Conservation (phyloP, 2,329 filamentous ascomycete genomes). For the Nigrospora sphaerica region DNA sequence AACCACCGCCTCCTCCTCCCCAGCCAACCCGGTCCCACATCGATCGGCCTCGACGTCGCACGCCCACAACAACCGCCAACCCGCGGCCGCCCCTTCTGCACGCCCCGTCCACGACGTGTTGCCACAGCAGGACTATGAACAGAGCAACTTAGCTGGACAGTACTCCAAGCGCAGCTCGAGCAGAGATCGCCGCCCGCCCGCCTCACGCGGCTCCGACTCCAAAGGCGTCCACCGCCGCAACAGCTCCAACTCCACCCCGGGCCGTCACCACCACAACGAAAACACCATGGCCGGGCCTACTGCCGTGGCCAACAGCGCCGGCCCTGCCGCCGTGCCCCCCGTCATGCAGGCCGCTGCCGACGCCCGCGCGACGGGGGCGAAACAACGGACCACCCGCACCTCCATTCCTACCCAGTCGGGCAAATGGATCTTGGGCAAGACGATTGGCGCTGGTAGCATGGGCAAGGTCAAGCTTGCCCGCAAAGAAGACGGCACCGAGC, state of each 20-base stretch:
- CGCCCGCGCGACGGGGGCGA: conserved; percentile 38
- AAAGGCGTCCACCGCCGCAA: conserved; percentile 39
- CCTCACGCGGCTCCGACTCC: conserved; percentile 48
- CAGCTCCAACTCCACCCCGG: conserved; percentile 40
- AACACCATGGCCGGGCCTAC: conserved; percentile 44
- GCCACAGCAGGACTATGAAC: conserved; percentile 66
- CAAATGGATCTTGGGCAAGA: conserved; percentile 93
- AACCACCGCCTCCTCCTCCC: conserved; percentile 11
- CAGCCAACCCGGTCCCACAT: conserved; percentile 16
- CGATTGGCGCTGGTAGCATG: conserved; percentile 96
- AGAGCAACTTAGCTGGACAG: conserved; percentile 56
- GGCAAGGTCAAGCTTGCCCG: conserved; percentile 96
- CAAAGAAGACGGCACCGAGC: conserved; percentile 82
- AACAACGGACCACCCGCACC: conserved; percentile 57
- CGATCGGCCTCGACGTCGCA: conserved; percentile 17
- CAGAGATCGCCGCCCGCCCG: conserved; percentile 46
- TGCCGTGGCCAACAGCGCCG: conserved; percentile 44
- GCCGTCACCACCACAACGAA: conserved; percentile 24
- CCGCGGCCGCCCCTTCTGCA: conserved; percentile 28
- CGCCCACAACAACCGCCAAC: conserved; percentile 20
- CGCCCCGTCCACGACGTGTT: conserved; percentile 35
- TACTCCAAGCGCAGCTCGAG: conserved; percentile 56
- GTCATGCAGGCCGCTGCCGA: conserved; percentile 34
- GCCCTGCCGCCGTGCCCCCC: conserved; percentile 42
- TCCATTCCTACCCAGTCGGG: conserved; percentile 86